Conservation (phyloP, 2,329 filamentous ascomycete species). For the Bipolaris cookei region DNA sequence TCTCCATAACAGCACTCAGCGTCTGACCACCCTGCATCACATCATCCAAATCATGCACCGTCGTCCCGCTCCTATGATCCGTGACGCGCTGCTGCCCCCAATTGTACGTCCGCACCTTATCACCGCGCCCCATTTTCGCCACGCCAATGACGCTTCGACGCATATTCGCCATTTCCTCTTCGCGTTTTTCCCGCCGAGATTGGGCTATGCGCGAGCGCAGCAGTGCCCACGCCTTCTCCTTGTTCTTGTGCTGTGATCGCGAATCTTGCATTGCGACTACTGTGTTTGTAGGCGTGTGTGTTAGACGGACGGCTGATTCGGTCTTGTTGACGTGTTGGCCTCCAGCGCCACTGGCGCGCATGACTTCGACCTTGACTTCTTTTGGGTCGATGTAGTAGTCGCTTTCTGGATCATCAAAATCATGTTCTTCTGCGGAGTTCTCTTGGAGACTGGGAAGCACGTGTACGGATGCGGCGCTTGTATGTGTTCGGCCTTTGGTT, state of each 20-base stretch:
- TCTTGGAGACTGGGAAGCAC: slow-evolving; percentile 84
- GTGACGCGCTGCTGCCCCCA: slow-evolving; percentile 80
- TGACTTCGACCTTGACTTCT: slow-evolving; percentile 84
- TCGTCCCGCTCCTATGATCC: slow-evolving; percentile 82
- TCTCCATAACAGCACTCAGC: slow-evolving; percentile 77
- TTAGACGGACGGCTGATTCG: slow-evolving; percentile 91
- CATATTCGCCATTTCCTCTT: slow-evolving; percentile 77
- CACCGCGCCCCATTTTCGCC: slow-evolving; percentile 80
- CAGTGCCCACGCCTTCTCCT: slow-evolving; percentile 84
- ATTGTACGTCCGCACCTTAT: slow-evolving; percentile 96
- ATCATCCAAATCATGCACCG: slow-evolving; percentile 78
- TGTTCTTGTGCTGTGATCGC: slow-evolving; percentile 87
- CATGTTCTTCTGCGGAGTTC: slow-evolving; percentile 56
- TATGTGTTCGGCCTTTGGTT: slow-evolving; percentile 88
- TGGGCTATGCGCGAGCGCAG: slow-evolving; percentile 83
- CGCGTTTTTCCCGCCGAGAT: slow-evolving; percentile 77
- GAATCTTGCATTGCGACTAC: slow-evolving; percentile 92
- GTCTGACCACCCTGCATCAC: slow-evolving; percentile 78
- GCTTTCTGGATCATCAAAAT: slow-evolving; percentile 82
- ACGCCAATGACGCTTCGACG: slow-evolving; percentile 80
- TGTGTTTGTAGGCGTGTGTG: slow-evolving; percentile 85
- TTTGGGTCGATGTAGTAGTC: slow-evolving; percentile 88
- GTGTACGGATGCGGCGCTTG: slow-evolving; percentile 89
- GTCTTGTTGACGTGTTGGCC: slow-evolving; percentile 99
- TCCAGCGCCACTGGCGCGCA: slow-evolving; percentile 89